phyloP scores from a whole-genome alignment of 2,329 filamentous ascomycete species.

The Diaporthe citri region DNA sequence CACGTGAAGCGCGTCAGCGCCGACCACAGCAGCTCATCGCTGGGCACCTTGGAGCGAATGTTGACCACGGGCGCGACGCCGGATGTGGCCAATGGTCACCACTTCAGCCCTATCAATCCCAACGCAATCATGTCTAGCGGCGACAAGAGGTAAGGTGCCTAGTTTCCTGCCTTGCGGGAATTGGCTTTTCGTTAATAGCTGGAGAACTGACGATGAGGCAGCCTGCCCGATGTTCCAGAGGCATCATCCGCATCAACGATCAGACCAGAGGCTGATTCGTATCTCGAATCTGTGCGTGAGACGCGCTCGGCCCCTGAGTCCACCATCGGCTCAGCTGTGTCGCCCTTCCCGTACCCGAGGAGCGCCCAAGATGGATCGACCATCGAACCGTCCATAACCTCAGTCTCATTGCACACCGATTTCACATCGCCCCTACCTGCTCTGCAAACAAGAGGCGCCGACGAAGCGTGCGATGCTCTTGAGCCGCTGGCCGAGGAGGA shows the following conservation, averaged over 20 bases:
- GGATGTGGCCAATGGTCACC: background rate
- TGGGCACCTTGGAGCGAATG: conserved; percentile 32
- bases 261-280: conserved; percentile 7
- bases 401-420: conserved; percentile 39
- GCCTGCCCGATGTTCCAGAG: conserved; percentile 36
- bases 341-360: conserved; percentile 14
- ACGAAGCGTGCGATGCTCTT: conserved; percentile 67
- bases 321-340: conserved; percentile 8
- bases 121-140: conserved; percentile 22
- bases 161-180: background rate
- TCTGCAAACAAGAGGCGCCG: conserved; percentile 64
- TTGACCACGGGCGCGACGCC: conserved; percentile 14
- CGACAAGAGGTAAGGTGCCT: conserved; percentile 36
- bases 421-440: conserved; percentile 40
- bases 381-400: conserved; percentile 38
- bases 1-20: conserved; percentile 17
- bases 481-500: conserved; percentile 53
- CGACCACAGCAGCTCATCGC: conserved; percentile 21
- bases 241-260: conserved; percentile 12
- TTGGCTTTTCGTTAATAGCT: background rate
- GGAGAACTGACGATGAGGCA: conserved; percentile 34
- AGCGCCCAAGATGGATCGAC: conserved; percentile 12
- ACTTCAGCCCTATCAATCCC: conserved; percentile 16
- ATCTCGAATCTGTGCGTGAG: conserved; percentile 20
- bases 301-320: conserved; percentile 3